Conservation (phyloP, 2,329 filamentous ascomycete genomes). For the Ophiostoma sp. region DNA sequence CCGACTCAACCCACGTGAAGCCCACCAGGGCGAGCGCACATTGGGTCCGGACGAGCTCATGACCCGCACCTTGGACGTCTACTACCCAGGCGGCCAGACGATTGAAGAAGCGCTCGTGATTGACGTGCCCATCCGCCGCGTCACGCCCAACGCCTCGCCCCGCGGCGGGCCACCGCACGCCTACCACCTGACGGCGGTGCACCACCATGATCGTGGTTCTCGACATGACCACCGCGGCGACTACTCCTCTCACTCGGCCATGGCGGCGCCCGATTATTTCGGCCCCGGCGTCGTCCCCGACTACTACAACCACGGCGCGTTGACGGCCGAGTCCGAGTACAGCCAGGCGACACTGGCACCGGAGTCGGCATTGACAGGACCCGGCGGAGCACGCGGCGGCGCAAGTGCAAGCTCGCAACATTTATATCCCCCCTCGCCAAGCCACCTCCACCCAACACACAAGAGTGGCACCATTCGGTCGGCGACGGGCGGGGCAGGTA, state of each 20-base stretch:
- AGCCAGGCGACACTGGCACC: constrained; percentile 6
- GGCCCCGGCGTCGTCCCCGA: constrained; percentile 53
- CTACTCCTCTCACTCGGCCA: constrained; percentile 57
- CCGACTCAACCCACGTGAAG: constrained; percentile 71
- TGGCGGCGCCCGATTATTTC: constrained; percentile 77
- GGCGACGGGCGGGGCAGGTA: not conserved
- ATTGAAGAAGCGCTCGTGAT: constrained; percentile 90
- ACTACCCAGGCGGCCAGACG: constrained; percentile 82
- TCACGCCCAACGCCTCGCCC: constrained; percentile 77
- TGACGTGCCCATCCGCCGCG: constrained; percentile 63
- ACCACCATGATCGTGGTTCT: not conserved
- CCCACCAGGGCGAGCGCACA: constrained; percentile 60
- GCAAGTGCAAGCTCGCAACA: constrained; percentile 1
- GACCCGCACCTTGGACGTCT: constrained; percentile 72
- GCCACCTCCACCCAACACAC: constrained; percentile 22
- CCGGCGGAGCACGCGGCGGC: not conserved
- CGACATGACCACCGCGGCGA: constrained; percentile 47
- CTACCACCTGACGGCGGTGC: not conserved
- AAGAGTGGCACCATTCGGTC: constrained; percentile 17
- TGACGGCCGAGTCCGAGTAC: constrained; percentile 23
- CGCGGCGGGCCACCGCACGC: constrained; percentile 51
- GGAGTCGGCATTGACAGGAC: not conserved
- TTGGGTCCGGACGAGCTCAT: constrained; percentile 87
- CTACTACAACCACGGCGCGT: constrained; percentile 18
- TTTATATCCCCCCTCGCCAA: constrained; percentile 32